Evolutionary conservation across 129 eudicot species (phyloP).

Genomic region (Sambucus nigra): DNA sequence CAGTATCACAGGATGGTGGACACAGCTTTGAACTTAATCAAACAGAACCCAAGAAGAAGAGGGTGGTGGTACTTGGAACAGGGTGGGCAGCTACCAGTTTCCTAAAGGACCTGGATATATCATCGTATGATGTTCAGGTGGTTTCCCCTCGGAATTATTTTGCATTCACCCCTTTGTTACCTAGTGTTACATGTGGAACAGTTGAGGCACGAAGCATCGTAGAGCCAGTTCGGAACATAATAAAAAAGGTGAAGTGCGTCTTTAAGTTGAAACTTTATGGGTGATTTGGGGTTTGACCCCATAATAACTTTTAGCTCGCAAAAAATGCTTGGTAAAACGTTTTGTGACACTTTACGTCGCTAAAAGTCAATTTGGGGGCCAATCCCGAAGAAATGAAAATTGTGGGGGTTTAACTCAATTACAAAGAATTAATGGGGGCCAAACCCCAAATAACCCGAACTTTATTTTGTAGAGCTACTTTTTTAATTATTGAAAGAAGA

Average conservation of each 20-base stretch:
- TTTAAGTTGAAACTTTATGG: slow-evolving; percentile 1
- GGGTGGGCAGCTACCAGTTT: slow-evolving; percentile 96
- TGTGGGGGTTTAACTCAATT: too few relatives aligned
- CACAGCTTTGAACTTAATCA: slow-evolving; percentile 14
- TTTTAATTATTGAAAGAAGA: too few relatives aligned
- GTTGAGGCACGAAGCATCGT: slow-evolving; percentile 98
- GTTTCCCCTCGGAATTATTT: slow-evolving; percentile 95
- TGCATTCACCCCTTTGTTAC: slow-evolving; percentile 94
- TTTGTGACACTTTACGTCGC: too few relatives aligned
- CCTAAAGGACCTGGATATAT: slow-evolving; percentile 65
- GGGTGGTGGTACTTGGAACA: slow-evolving; percentile 75
- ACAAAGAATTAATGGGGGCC: too few relatives aligned
- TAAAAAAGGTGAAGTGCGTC: slow-evolving; percentile 43
- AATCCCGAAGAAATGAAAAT: too few relatives aligned
- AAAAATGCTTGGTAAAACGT: too few relatives aligned
- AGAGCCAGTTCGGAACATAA: slow-evolving; percentile 76
- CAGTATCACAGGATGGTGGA: slow-evolving; percentile 25
- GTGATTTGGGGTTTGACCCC: too few relatives aligned
- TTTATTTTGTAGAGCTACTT: too few relatives aligned
- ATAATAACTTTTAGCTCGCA: too few relatives aligned
- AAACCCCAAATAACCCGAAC: too few relatives aligned
- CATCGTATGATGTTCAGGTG: slow-evolving; percentile 78
- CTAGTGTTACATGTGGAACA: slow-evolving; percentile 90
- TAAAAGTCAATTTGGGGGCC: too few relatives aligned
- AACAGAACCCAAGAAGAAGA: slow-evolving; percentile 46